phyloP scores from a whole-genome alignment of 139 green algal species.

The Ettlia oleoabundans region DNA sequence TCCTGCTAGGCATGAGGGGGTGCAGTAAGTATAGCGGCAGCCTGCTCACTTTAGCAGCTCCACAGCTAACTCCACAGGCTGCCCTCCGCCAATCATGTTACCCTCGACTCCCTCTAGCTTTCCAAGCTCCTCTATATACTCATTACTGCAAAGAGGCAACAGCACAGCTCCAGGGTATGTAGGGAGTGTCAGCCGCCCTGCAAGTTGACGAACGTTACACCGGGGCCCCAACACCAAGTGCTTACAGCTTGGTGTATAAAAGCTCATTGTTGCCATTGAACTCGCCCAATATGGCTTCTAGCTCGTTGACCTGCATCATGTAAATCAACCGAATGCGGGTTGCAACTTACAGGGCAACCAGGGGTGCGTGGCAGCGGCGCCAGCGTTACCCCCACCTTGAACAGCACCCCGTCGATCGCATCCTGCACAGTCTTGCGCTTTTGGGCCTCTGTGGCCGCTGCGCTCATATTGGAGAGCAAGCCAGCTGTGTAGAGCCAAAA shows the following conservation, averaged over 20 bases:
- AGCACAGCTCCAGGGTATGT: too few relatives aligned
- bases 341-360: too few relatives aligned
- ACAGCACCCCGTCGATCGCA: conserved; percentile 14
- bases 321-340: background rate
- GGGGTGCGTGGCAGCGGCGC: too few relatives aligned
- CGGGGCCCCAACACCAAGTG: background rate
- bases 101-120: conserved; percentile 11
- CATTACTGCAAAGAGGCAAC: background rate
- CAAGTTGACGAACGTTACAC: background rate
- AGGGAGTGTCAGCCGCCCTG: background rate
- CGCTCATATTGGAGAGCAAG: background rate
- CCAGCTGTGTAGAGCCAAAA: background rate
- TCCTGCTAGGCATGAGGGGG: too few relatives aligned
- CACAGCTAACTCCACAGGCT: conserved; percentile 22
- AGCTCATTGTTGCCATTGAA: conserved; percentile 27
- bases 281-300: conserved; percentile 19
- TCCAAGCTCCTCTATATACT: conserved; percentile 7
- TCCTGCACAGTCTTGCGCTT: conserved; percentile 23
- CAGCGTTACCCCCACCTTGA: conserved; percentile 3
- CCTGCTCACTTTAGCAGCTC: conserved; percentile 11
- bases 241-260: conserved; percentile 27
- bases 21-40: too few relatives aligned
- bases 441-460: background rate
- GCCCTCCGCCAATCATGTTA: conserved; percentile 7
- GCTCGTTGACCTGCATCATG: conserved; percentile 19